A percentile compares a stretch with the other conserved stretches of the same genome.
Conservation (phyloP, 805 yeast genomes). For the Sugiyamaella valdiviana region DNA sequence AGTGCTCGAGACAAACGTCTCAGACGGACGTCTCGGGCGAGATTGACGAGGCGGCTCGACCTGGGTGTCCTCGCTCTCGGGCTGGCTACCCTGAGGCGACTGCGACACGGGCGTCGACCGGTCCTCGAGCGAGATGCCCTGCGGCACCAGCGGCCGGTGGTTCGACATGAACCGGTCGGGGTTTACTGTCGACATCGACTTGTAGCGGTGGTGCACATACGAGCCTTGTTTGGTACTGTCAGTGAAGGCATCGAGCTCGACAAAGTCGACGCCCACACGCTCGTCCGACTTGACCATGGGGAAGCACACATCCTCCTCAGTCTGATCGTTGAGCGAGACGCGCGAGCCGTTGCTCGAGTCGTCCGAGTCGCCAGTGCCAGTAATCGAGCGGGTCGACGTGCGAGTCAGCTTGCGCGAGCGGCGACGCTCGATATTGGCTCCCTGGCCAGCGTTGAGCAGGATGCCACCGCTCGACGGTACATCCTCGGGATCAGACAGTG, state of each 20-base stretch:
- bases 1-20: not conserved
- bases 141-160: constrained; percentile 18
- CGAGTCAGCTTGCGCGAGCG: constrained; percentile 20
- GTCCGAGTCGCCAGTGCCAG: constrained; percentile 7
- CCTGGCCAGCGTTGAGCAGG: constrained; percentile 11
- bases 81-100: constrained; percentile 3
- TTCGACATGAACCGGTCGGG: not conserved
- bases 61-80: constrained; percentile 10
- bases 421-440: constrained; percentile 6
- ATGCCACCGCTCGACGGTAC: constrained; percentile 18
- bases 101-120: not conserved
- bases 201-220: not conserved
- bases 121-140: constrained; percentile 8
- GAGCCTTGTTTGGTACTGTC: constrained; percentile 18
- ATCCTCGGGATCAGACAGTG: constrained; percentile 16
- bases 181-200: not conserved
- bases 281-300: constrained; percentile 74
- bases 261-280: constrained; percentile 79
- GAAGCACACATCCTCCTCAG: constrained; percentile 95
- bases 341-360: constrained; percentile 29
- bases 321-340: constrained; percentile 63
- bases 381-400: constrained; percentile 45
- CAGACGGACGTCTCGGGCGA: not conserved
- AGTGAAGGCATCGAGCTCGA: constrained; percentile 79
- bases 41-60: not conserved